These are phyloP conservation scores for Trichosporon sp. DNA, from an alignment of 1,284 basidiomycete genomes.

Conservation along the genomic window DNA sequence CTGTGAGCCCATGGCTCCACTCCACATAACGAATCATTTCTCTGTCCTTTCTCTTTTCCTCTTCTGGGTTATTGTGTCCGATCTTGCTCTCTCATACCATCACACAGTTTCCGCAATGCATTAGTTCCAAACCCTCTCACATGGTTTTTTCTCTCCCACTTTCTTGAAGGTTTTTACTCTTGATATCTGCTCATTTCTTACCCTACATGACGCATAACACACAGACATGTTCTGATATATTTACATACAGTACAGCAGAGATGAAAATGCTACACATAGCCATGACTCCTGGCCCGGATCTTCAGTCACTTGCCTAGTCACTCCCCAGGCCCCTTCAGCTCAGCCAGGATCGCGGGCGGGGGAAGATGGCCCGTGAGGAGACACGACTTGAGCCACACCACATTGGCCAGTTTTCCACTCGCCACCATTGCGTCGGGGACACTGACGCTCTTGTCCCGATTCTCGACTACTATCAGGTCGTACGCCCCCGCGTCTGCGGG, in stretches of 20 bases:
- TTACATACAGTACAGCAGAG: slow-evolving; percentile 13
- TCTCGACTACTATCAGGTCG: slow-evolving; percentile 70
- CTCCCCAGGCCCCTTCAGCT: background rate
- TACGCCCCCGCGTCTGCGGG: slow-evolving; percentile 43
- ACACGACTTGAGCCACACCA: slow-evolving; percentile 78
- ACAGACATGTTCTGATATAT: background rate
- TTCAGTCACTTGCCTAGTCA: no score
- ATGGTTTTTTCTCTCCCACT: no score
- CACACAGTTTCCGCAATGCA: no score
- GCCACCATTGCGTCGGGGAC: slow-evolving; percentile 52
- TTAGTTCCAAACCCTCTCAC: no score
- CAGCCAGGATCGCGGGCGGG: background rate
- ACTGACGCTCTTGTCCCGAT: slow-evolving; percentile 52
- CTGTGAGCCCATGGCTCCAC: no score
- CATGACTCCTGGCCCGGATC: no score
- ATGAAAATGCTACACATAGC: slow-evolving; percentile 9
- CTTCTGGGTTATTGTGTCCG: no score
- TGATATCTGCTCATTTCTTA: no score
- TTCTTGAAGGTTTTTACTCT: no score
- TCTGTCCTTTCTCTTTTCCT: no score
- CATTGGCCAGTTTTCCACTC: slow-evolving; percentile 40
- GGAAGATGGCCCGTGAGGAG: slow-evolving; percentile 49
- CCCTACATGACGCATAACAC: background rate
- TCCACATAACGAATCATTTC: no score
- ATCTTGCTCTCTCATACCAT: no score